Conservation (phyloP, 2,329 filamentous ascomycete genomes). For the Madurella mycetomatis region DNA sequence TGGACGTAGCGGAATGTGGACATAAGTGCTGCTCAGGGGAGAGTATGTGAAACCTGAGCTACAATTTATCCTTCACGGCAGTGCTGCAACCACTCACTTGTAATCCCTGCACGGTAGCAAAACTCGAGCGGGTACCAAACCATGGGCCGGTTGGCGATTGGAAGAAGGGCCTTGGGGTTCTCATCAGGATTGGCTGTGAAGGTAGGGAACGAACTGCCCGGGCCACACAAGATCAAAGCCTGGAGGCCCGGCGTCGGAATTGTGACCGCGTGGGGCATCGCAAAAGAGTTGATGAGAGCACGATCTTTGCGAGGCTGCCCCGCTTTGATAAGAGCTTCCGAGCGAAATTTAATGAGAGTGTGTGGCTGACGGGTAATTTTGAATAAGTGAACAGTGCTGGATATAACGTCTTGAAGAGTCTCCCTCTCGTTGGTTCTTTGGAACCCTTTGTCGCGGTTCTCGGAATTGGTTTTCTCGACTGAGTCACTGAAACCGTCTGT, state of each 20-base stretch:
- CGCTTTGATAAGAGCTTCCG: too few relatives aligned
- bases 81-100: conserved; percentile 55
- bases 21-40: not conserved
- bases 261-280: conserved; percentile 71
- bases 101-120: conserved; percentile 76
- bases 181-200: conserved; percentile 78
- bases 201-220: conserved; percentile 75
- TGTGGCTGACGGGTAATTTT: too few relatives aligned
- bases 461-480: not conserved
- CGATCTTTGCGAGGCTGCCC: too few relatives aligned
- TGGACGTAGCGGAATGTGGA: not conserved
- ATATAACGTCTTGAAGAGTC: not conserved
- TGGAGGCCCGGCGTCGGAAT: conserved; percentile 74
- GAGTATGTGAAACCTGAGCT: not conserved
- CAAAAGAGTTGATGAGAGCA: conserved; percentile 10
- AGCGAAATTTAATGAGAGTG: too few relatives aligned
- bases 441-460: conserved; percentile 6
- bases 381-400: not conserved
- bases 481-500: conserved; percentile 5
- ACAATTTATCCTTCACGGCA: too few relatives aligned
- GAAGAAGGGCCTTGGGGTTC: conserved; percentile 75
- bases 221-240: conserved; percentile 77
- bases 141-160: conserved; percentile 82
- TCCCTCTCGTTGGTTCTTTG: not conserved
- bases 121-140: conserved; percentile 86